Base-by-base conservation (phyloP, 2,329 filamentous ascomycete species). In the Cytospora piceae region DNA sequence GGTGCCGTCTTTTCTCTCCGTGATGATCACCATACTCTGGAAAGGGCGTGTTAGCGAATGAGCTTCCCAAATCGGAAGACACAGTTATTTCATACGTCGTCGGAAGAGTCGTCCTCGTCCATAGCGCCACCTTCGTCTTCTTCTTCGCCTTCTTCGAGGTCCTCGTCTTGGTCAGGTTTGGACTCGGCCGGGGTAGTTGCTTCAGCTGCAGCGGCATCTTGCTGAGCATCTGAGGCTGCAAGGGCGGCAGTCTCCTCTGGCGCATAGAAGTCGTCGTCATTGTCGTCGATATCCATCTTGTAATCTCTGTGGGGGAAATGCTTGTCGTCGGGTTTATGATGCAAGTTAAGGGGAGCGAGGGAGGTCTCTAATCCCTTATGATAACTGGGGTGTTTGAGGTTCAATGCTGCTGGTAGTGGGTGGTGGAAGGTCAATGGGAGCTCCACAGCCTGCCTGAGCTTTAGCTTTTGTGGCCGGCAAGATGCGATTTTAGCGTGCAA, bases 21-120 rank as follows among this genome's bases (percentile, higher is more conserved):
- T 89, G 72, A 90, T 87, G 71, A 90, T 90, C 69, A 90, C 87
- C 72, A 90, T 87, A 68, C 90, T 87, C 84, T 89, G 66, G 4
- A 60, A 60, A 22, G 57, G 53, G 20, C 24, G 17, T 34, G 31
- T 68, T 39, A 68, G 66, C 56, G 15, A 39, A 7, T n/a, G 29
- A 32, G 29, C n/a, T 46, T 54, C 53, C 14, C 39, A 37, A 15
- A 29, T 6, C 14, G 29, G 22, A 9, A 11, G 27, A 42, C 34
- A 17, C 6, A 8, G 27, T 15, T 14, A 15, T 15, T 52, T 8
- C 66, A 54, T 37, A 68, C 66, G 69, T 86, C 83, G 37, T 85
- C 83, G 20, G 66, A 68, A 20, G 66, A 68, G 24, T 81, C 84
- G 27, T 87, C 85, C 65, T 86, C 85, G 20, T 87, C 85, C 82